Base-by-base conservation (phyloP, 1,284 basidiomycete genomes). In the Butyriboletus appendiculatus region DNA sequence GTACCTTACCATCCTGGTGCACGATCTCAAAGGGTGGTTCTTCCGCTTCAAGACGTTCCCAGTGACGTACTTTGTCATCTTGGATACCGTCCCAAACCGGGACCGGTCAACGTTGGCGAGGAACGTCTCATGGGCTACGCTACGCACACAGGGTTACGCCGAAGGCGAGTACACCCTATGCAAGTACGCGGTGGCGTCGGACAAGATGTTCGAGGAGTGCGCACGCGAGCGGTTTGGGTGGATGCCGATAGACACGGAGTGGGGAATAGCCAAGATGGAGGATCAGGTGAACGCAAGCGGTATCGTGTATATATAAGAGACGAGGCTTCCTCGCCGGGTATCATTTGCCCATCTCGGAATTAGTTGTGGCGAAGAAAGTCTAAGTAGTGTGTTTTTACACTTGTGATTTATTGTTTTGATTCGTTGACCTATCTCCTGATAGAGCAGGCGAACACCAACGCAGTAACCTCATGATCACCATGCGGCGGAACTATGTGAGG, bases 51-150 rank as follows among this genome's bases (percentile, higher is more conserved):
- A 69, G 55, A 57, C 57, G 2, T 68, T 73, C 44, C 67, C 62
- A 0, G 68, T 71, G 34, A 70, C 58, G 26, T 73, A 69, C 43
- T 62, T 72, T 53, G 64, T 67, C 20, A 69, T 73, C 28, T 37
- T 71, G 43, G 62, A 63, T 32, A 56, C 65, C 0, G 40, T 52
- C 2, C 59, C 59, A 0, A 35, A 59, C 26, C 61, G 59, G n/a
- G 49, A 53, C 16, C 5, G 1, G 24, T 48, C 44, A 4, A 24
- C 48, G 6, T 42, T 63, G 45, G 53, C 48, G 12, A 44, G 52
- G 33, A 65, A 62, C 14, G 60, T 61, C 1, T n/a, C 60, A 2
- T 65, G 60, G 60, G 60, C 60, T 4, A 62, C 62, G 11, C 24
- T 61, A 2, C 57, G 60, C 11, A 62, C 60, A 4, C 8, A 47